Evolutionary conservation across 495 filamentous ascomycete species (phyloP).

Genomic region (Astrothelium subdiscretum): DNA sequence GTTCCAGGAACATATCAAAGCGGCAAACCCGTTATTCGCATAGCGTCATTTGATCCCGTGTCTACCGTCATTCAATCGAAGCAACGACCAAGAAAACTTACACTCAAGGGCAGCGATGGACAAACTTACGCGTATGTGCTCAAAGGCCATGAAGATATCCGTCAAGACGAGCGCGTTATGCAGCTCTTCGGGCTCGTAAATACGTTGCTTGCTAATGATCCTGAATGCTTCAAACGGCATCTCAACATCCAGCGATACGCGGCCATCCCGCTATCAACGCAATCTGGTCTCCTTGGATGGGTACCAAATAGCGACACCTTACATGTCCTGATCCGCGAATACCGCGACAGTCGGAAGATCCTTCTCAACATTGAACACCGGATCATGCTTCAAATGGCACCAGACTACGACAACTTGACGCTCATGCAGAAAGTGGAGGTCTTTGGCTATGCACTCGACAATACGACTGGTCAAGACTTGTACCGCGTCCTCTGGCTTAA

Average conservation of each 20-base stretch:
- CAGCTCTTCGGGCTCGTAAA: conserved; percentile 95
- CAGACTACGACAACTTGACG: conserved; percentile 94
- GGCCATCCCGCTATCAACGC: conserved; percentile 89
- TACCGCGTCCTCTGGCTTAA: conserved; percentile 98
- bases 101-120: conserved; percentile 79
- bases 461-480: conserved; percentile 95
- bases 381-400: conserved; percentile 99
- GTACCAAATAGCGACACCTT: conserved; percentile 97
- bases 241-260: conserved; percentile 90
- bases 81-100: conserved; percentile 84
- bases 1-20: conserved; percentile 90
- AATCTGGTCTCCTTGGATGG: conserved; percentile 89
- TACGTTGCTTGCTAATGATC: conserved; percentile 80
- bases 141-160: conserved; percentile 97
- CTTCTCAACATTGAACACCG: conserved; percentile 97
- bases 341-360: conserved; percentile 91
- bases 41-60: conserved; percentile 77
- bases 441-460: conserved; percentile 96
- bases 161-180: conserved; percentile 98
- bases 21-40: conserved; percentile 73
- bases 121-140: conserved; percentile 71
- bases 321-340: conserved; percentile 92
- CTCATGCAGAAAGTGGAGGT: conserved; percentile 99
- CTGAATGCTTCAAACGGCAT: conserved; percentile 92
- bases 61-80: conserved; percentile 93